Evolutionary conservation across 1,139 yeast species (phyloP), one percentile per base, ranked within the genome.

Genomic region (Blastobotrys indianensis): DNA sequence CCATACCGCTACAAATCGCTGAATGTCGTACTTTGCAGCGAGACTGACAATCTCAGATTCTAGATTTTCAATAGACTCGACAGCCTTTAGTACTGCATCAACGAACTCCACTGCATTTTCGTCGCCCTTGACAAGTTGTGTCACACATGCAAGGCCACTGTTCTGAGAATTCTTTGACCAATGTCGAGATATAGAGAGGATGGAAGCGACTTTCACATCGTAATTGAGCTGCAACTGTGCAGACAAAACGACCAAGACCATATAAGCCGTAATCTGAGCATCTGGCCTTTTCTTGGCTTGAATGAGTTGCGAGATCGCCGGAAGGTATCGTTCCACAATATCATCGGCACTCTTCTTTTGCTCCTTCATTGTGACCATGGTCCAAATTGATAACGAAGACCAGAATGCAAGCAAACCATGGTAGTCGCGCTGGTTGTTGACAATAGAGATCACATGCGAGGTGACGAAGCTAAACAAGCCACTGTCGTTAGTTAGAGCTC

Each of bases 191-290:
- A 92, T 77, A 1, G 94, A 78, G 49, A 77, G 80, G 20, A 86
- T 77, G 7, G 94, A 78, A 2, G 95, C 87, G 37, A 74, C 66
- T 25, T 82, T 70, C 28, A 90, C 76, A 7, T 77, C 80, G 44
- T 72, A 67, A 7, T 82, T 74, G 46, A 92, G 72, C 7, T 87
- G 83, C 39, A 82, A 74, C 42, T 92, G 80, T 1, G 94, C 75
- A 2, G 84, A 76, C 44, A 90, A 70, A 2, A 92, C 96, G 0
- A 94, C 77, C 32, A 90, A 63, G 11, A 88, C 71, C 46, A 95
- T 85, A 62, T 85, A 92, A 2, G 92, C 87, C 29, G 96, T 82
- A 53, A 86, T 75, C 61, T 83, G 94, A 42, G 83, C 75, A 58
- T 87, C 95, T 33, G 76, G 69, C 30, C 75, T 73, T 41, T 56